These are phyloP conservation scores for Tilletia caries DNA, from an alignment of 1,284 basidiomycete species.

Conservation along the genomic window DNA sequence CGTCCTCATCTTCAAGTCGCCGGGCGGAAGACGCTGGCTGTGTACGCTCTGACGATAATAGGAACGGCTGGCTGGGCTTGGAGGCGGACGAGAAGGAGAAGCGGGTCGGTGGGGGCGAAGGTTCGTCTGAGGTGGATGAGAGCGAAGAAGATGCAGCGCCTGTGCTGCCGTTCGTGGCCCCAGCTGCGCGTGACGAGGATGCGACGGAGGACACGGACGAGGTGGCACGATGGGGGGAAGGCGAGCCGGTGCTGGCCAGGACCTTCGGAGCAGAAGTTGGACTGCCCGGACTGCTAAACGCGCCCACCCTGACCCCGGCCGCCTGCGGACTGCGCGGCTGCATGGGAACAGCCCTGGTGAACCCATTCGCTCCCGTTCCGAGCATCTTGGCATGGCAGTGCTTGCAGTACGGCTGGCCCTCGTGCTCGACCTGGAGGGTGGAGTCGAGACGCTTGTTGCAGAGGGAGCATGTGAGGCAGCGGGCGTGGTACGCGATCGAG, in stretches of 20 bases:
- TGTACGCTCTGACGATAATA: background rate
- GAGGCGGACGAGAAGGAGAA: background rate
- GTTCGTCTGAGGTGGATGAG: background rate
- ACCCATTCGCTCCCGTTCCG: slow-evolving; percentile 51
- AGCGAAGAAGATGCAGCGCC: background rate
- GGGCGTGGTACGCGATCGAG: slow-evolving; percentile 48
- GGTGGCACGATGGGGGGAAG: background rate
- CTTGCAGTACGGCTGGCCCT: slow-evolving; percentile 50
- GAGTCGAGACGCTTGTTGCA: slow-evolving; percentile 51
- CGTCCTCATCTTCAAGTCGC: no score
- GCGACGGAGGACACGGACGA: slow-evolving; percentile 8
- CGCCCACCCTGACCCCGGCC: slow-evolving; percentile 2
- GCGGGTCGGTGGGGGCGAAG: background rate
- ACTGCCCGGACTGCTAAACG: slow-evolving; percentile 7
- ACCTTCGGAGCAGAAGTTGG: background rate
- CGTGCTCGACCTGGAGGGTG: slow-evolving; percentile 49
- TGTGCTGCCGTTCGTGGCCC: no score
- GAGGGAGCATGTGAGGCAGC: slow-evolving; percentile 48
- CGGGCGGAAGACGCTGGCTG: no score
- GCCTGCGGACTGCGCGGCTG: slow-evolving; percentile 20
- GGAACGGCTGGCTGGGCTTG: no score
- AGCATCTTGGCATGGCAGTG: slow-evolving; percentile 49
- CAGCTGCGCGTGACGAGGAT: background rate
- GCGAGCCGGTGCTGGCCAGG: background rate
- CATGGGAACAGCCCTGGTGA: slow-evolving; percentile 47